Evolutionary conservation across 495 filamentous ascomycete species (phyloP), one percentile per base, ranked within the genome.

Genomic region (Friedmanniomyces simplex): DNA sequence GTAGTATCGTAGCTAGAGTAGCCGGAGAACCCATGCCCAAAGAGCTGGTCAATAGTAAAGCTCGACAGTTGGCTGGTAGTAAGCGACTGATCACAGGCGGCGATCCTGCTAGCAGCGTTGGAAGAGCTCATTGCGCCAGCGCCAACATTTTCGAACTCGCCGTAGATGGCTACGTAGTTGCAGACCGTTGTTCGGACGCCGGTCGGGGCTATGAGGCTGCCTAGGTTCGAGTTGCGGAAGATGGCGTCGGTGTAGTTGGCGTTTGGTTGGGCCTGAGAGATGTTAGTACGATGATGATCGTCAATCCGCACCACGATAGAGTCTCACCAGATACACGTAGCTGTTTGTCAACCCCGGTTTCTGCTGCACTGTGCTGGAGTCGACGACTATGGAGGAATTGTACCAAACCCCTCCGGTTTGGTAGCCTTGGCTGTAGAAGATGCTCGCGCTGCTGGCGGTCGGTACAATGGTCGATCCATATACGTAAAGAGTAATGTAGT

Each of bases 341-440:
- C 34, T 41, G 58, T 60, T 60, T 16, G 52, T 50, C n/a, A n/a
- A 50, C 4, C 52, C 52, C 7, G 52, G 8, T 25, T 60, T 60
- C 26, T 48, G 43, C 24, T 25, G n/a, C 1, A 60, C 20, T 2
- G 52, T 34, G 45, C 52, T 26, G 3, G 41, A 25, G 34, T 60
- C 58, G 25, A 60, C 45, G 30, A 60, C 58, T 4, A 60, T 49
- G 16, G 52, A 47, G 2, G 52, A 49, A 43, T 60, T 60, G 52
- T 60, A 60, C 21, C 45, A 60, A 20, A 37, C 36, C n/a, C 36
- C 24, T 26, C 50, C 28, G 30, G 52, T 47, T 11, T n/a, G 20
- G 20, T 18, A 45, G 25, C 52, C 43, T 56, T 37, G 24, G 21
- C 32, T 22, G 28, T 50, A 60, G 13, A 60, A 6, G 5, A 55